These are phyloP conservation scores for Mycena amicta DNA, from an alignment of 768 basidiomycete species.

Conservation along the genomic window DNA sequence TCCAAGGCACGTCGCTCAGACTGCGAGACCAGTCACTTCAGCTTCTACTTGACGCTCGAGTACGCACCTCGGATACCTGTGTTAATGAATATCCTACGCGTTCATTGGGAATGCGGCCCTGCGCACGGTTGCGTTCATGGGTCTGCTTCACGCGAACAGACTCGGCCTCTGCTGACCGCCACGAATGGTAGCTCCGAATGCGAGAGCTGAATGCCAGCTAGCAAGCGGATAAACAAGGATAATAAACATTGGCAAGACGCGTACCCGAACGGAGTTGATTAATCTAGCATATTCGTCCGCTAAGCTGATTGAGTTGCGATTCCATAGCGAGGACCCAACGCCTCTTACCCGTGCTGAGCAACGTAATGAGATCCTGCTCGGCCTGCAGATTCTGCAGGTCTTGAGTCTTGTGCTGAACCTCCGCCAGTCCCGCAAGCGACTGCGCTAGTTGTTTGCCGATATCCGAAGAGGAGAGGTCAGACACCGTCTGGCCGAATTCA, in stretches of 20 bases:
- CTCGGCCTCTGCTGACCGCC: constrained; percentile 82
- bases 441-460: constrained; percentile 72
- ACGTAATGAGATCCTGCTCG: constrained; percentile 77
- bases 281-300: constrained; percentile 95
- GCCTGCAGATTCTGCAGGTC: constrained; percentile 76
- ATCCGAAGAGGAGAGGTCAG: constrained; percentile 75
- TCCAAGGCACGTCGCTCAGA: constrained; percentile 85
- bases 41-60: not conserved
- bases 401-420: constrained; percentile 73
- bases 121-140: constrained; percentile 82
- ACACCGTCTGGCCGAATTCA: constrained; percentile 79
- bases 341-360: constrained; percentile 71
- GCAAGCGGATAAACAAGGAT: not conserved
- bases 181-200: constrained; percentile 76
- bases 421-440: constrained; percentile 69
- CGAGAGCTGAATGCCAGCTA: constrained; percentile 89
- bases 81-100: constrained; percentile 72
- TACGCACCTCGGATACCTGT: constrained; percentile 76
- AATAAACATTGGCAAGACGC: no score
- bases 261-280: constrained; percentile 81
- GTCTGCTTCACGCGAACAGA: constrained; percentile 68
- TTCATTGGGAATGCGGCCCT: constrained; percentile 73
- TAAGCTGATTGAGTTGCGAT: constrained; percentile 14
- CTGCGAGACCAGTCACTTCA: constrained; percentile 38
- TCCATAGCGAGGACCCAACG: not conserved